Base-by-base conservation (phyloP, 257 asterid species). In the Penstemon barbatus region DNA sequence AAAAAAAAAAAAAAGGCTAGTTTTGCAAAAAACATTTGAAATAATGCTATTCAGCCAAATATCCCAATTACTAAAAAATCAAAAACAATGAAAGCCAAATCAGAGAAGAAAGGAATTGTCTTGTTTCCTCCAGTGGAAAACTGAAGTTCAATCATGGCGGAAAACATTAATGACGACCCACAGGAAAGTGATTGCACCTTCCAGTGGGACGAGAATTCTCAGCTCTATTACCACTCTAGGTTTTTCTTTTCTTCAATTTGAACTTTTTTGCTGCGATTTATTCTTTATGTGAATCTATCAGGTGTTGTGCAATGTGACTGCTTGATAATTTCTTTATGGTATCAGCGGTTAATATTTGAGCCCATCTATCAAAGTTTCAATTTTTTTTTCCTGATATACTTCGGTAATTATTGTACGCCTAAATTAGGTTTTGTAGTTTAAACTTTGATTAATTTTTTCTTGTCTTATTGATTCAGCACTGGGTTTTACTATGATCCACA, bases 161-260 rank as follows among this genome's bases (percentile, higher is more conserved):
- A 60, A 71, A 72, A 59, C 46, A 66, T 63, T 70, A 72, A 49
- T 44, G 66, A 64, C 41, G 72, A 76, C 55, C 63, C 67, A 5
- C 78, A 61, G 51, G 85, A 80, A 58, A 73, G 4, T 11, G 84
- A 80, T 5, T 68, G 81, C 77, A 74, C 68, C 57, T 94, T 94
- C 73, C 76, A 81, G 74, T 94, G 99, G 99, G 96, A 94, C 70
- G 89, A 85, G 58, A 77, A 60, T 70, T 85, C 96, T 48, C 95
- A 83, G 80, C 99, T 94, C 5, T 91, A 90, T 67, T 91, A 82
- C 72, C 99, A 94, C 53, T 84, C 96, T 74, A 86, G 97, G 99
- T 94, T 71, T 57, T 57, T 33, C 3, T 58, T 74, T 42, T 67
- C 51, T 5, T 49, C 0, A 42, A 36, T 57, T 19, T 25, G 7